These are phyloP conservation scores for Ceratocystis eucalypticola DNA, from an alignment of 2,329 filamentous ascomycete species.

Conservation along the genomic window DNA sequence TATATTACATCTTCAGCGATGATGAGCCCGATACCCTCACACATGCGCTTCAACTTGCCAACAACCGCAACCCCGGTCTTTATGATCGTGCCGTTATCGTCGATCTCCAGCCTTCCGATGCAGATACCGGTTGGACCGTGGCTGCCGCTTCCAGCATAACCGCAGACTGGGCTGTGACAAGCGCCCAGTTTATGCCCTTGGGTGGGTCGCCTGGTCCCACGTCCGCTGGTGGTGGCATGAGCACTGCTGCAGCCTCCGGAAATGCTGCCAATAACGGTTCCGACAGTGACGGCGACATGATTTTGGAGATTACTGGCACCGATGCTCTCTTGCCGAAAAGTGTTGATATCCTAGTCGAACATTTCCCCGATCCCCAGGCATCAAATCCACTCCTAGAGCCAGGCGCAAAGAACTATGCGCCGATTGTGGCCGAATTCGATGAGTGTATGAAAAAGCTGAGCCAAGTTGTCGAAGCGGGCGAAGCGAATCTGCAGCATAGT, in stretches of 20 bases:
- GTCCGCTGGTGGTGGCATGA: constrained; percentile 36
- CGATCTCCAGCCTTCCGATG: constrained; percentile 35
- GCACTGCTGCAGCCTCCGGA: constrained; percentile 18
- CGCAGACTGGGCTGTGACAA: constrained; percentile 53
- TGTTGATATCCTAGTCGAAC: not conserved
- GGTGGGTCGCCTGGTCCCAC: constrained; percentile 26
- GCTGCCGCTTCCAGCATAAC: constrained; percentile 58
- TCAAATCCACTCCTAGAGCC: constrained; percentile 20
- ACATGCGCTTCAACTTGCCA: constrained; percentile 35
- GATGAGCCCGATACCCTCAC: constrained; percentile 72
- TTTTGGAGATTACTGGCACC: constrained; percentile 14
- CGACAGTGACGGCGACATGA: constrained; percentile 10
- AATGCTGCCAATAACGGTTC: not conserved
- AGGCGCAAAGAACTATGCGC: constrained; percentile 32
- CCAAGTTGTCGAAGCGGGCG: constrained; percentile 40
- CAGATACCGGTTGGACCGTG: constrained; percentile 38
- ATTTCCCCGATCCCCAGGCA: constrained; percentile 9
- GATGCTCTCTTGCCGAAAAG: not conserved
- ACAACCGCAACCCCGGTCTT: constrained; percentile 20
- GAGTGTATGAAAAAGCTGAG: constrained; percentile 42
- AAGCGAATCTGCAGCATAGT: constrained; percentile 30
- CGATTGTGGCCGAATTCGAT: constrained; percentile 44
- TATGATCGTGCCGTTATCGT: constrained; percentile 40
- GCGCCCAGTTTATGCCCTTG: constrained; percentile 34
- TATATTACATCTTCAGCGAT: constrained; percentile 88